phyloP scores from a whole-genome alignment of 2,329 filamentous ascomycete species.

The Leptographium wingfieldii region DNA sequence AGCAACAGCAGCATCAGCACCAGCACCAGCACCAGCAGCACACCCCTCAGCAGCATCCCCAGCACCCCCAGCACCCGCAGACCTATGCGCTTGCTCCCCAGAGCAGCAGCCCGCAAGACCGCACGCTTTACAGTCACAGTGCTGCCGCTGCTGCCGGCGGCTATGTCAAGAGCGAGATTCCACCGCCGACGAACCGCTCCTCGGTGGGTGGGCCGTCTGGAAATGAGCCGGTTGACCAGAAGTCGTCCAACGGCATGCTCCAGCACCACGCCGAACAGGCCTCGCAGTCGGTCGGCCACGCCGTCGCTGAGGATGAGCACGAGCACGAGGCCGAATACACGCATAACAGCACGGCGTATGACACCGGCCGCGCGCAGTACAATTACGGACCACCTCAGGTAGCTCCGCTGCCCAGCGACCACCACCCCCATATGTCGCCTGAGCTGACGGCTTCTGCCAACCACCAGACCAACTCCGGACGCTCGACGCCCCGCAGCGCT shows the following conservation, averaged over 20 bases:
- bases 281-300: conserved; percentile 41
- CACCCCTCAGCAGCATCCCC: conserved; percentile 30
- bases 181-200: conserved; percentile 56
- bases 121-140: conserved; percentile 51
- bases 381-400: conserved; percentile 55
- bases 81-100: conserved; percentile 57
- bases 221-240: conserved; percentile 49
- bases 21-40: conserved; percentile 37
- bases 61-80: conserved; percentile 51
- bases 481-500: conserved; percentile 74
- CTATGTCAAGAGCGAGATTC: conserved; percentile 78
- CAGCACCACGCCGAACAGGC: conserved; percentile 36
- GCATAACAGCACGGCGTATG: conserved; percentile 66
- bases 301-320: conserved; percentile 50
- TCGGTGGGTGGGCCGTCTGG: conserved; percentile 41
- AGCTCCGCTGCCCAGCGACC: conserved; percentile 55
- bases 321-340: conserved; percentile 78
- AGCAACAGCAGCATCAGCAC: conserved; percentile 42
- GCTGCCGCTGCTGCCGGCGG: conserved; percentile 20
- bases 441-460: conserved; percentile 73
- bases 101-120: conserved; percentile 44
- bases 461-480: conserved; percentile 68
- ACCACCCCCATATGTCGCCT: conserved; percentile 63
- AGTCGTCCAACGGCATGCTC: conserved; percentile 54
- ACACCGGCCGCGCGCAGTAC: conserved; percentile 58